These are phyloP conservation scores for Leucosporidium creatinivorum DNA, from an alignment of 768 basidiomycete species.

Conservation along the genomic window DNA sequence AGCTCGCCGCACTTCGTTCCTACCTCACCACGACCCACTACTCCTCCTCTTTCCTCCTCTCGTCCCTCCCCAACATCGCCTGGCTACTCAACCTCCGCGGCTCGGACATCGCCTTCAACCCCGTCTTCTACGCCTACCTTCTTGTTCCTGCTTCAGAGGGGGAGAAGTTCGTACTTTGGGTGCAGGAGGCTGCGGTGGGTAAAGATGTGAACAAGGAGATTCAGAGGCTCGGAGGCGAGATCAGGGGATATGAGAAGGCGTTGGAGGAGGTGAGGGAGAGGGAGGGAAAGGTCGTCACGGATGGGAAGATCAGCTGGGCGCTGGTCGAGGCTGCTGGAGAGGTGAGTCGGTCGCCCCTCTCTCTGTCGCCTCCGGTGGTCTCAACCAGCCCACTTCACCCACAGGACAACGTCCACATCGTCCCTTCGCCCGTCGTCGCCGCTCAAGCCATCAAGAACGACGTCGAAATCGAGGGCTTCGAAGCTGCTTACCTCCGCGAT, in stretches of 20 bases:
- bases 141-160: slow-evolving; percentile 53
- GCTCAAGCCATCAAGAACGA: slow-evolving; percentile 85
- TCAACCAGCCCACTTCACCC: neutral
- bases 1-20: slow-evolving; percentile 60
- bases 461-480: slow-evolving; percentile 59
- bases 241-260: slow-evolving; percentile 64
- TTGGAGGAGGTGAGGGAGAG: slow-evolving; percentile 58
- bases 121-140: slow-evolving; percentile 81
- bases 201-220: slow-evolving; percentile 57
- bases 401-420: slow-evolving; percentile 21
- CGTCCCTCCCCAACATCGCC: slow-evolving; percentile 52
- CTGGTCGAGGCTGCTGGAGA: slow-evolving; percentile 36
- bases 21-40: slow-evolving; percentile 64
- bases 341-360: slow-evolving; percentile 27
- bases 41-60: slow-evolving; percentile 62
- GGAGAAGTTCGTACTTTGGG: slow-evolving; percentile 65
- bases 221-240: slow-evolving; percentile 51
- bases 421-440: slow-evolving; percentile 58
- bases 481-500: slow-evolving; percentile 78
- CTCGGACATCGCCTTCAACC: slow-evolving; percentile 82
- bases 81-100: slow-evolving; percentile 85
- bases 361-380: neutral
- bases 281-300: slow-evolving; percentile 35
- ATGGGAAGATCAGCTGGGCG: slow-evolving; percentile 37
- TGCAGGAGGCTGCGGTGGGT: slow-evolving; percentile 50